Conservation (phyloP, 1,284 basidiomycete genomes). For the Porodaedalea pini region DNA sequence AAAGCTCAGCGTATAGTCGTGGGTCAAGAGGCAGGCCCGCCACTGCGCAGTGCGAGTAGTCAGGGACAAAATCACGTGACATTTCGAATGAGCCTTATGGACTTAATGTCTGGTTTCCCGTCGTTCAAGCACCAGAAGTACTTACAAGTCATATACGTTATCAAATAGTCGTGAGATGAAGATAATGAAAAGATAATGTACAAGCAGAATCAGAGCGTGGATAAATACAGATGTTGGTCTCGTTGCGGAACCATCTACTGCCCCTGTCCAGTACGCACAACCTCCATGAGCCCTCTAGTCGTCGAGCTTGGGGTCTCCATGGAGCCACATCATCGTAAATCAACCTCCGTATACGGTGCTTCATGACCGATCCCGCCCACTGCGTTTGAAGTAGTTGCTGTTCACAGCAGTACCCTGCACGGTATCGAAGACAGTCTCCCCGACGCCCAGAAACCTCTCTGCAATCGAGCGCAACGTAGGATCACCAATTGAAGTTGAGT, state of each 20-base stretch:
- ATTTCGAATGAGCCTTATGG: too few relatives aligned
- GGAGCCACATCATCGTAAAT: neutral
- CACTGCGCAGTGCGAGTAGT: neutral
- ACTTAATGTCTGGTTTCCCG: too few relatives aligned
- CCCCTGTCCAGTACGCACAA: neutral
- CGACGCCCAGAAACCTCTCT: slow-evolving; percentile 81
- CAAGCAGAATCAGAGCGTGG: neutral
- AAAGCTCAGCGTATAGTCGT: neutral
- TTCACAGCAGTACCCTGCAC: slow-evolving; percentile 78
- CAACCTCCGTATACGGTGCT: too few relatives aligned
- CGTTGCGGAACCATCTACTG: neutral
- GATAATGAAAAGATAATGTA: neutral
- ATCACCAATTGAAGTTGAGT: slow-evolving; percentile 69
- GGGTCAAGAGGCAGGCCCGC: neutral
- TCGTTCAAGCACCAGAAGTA: too few relatives aligned
- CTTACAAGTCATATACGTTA: too few relatives aligned
- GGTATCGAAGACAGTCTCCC: slow-evolving; percentile 87
- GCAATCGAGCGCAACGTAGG: slow-evolving; percentile 71
- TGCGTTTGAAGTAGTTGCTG: slow-evolving; percentile 68
- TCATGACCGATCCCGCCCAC: slow-evolving; percentile 31
- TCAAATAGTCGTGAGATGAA: too few relatives aligned
- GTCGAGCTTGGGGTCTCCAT: neutral
- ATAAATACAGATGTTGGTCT: neutral
- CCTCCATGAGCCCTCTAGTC: neutral
- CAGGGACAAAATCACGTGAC: neutral